Conservation (phyloP, 108 stramenopile species). For the Cyclotella atomus region DNA sequence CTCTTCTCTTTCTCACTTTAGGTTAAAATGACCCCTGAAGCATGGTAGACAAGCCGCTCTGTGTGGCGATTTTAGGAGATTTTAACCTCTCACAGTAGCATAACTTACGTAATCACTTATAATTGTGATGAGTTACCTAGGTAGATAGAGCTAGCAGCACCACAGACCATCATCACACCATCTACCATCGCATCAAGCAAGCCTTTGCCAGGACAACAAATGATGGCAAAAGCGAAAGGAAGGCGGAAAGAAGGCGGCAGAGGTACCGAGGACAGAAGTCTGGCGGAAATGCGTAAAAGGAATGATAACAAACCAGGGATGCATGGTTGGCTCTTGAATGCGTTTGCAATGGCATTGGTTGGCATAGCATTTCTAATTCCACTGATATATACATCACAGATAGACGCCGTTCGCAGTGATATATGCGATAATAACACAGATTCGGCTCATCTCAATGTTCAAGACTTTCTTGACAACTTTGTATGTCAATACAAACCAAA, state of each 20-base stretch:
- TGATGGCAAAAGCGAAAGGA: constrained; percentile 3
- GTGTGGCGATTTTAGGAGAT: too few relatives aligned
- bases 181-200: too few relatives aligned
- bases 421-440: neutral
- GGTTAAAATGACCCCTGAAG: too few relatives aligned
- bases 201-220: too few relatives aligned
- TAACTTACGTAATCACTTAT: too few relatives aligned
- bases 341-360: neutral
- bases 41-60: too few relatives aligned
- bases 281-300: neutral
- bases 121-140: too few relatives aligned
- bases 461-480: constrained; percentile 44
- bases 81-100: too few relatives aligned
- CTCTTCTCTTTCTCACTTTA: too few relatives aligned
- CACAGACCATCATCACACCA: too few relatives aligned
- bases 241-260: neutral
- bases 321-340: neutral
- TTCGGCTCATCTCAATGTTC: neutral
- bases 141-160: too few relatives aligned
- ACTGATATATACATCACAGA: neutral
- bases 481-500: constrained; percentile 45
- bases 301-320: neutral
- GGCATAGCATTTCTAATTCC: neutral
- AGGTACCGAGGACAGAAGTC: neutral
- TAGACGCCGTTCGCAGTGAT: neutral